Base-by-base conservation (phyloP, 208 protist genomes). In the Trypanosoma platydactyli region DNA sequence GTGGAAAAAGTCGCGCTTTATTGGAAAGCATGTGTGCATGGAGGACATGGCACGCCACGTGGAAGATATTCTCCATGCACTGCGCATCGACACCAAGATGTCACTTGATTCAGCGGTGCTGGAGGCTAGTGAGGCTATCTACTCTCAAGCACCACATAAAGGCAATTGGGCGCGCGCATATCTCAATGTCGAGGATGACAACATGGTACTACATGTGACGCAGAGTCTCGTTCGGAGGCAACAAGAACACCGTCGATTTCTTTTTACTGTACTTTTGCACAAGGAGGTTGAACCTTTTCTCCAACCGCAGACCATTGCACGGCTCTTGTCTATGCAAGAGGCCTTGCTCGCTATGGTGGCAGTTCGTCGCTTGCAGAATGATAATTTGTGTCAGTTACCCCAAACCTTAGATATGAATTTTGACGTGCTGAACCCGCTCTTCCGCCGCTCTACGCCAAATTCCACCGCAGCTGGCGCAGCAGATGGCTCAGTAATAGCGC, bases 151-250 rank as follows among this genome's bases (percentile, higher is more conserved):
- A 29, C 33, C 61, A 27, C 72, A 83, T 38, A 50, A 65, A 29
- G 72, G 77, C 30, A 92, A 92, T 73, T 94, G 89, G 89, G 84
- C 89, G 11, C 78, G 85, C 16, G 68, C 75, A 1, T 72, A 94
- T 56, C 66, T 91, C 13, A 79, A 91, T 57, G 27, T 73, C 13
- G 89, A 94, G 57, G 85, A 91, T 61, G 73, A 85, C 25, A 91
- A 86, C 71, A 83, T 94, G 30, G 67, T 94, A 11, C 54, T 80
- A 41, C 81, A 84, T 25, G 85, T 92, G 42, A 94, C 86, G 5
- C 63, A 75, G 25, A 77, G 79, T 52, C 76, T 94, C 27, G 78
- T 77, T 16, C 73, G 59, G 1, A 71, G 83, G 16, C 85, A 94
- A 71, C 81, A 92, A 61, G 56, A 78, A 33, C 89, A 94, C 60